A percentile compares a stretch with the other conserved stretches of the same genome.
These are phyloP conservation scores for Kodamaea sp. DNA, from an alignment of 1,139 yeast species.

Conservation along the genomic window DNA sequence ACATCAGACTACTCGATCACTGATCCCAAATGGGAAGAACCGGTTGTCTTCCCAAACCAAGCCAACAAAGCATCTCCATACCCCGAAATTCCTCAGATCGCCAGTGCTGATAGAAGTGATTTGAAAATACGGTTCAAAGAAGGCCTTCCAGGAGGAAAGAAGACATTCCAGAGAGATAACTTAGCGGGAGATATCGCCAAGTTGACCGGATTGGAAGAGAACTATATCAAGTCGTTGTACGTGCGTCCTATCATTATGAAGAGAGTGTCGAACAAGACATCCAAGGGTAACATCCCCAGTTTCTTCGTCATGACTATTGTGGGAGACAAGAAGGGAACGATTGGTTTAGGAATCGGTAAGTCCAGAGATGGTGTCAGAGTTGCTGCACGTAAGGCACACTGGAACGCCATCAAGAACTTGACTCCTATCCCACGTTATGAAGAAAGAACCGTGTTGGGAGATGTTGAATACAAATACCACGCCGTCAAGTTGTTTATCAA, in stretches of 20 bases:
- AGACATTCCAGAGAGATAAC: constrained; percentile 14
- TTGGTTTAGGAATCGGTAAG: constrained; percentile 95
- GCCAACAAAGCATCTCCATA: constrained; percentile 41
- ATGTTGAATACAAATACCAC: constrained; percentile 79
- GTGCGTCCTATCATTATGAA: constrained; percentile 72
- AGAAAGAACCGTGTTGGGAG: constrained; percentile 87
- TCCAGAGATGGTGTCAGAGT: constrained; percentile 75
- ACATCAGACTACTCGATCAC: constrained; percentile 32
- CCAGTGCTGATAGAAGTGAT: constrained; percentile 43
- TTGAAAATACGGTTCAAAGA: constrained; percentile 40
- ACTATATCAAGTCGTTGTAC: constrained; percentile 63
- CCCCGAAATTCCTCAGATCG: constrained; percentile 44
- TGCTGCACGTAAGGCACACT: constrained; percentile 84
- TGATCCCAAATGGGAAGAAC: constrained; percentile 51
- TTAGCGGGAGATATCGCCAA: constrained; percentile 61
- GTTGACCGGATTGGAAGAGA: constrained; percentile 73
- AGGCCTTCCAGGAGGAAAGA: constrained; percentile 11
- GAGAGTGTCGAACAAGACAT: constrained; percentile 88
- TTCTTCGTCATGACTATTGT: constrained; percentile 86
- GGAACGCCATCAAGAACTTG: constrained; percentile 91
- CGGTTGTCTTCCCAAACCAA: constrained; percentile 50
- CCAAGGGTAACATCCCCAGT: constrained; percentile 88
- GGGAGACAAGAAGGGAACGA: constrained; percentile 91
- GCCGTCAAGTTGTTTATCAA: constrained; percentile 81
- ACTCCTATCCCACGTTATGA: constrained; percentile 83